phyloP scores from a whole-genome alignment of 2,329 filamentous ascomycete genomes.

The Teratosphaeria pseudoeucalypti region DNA sequence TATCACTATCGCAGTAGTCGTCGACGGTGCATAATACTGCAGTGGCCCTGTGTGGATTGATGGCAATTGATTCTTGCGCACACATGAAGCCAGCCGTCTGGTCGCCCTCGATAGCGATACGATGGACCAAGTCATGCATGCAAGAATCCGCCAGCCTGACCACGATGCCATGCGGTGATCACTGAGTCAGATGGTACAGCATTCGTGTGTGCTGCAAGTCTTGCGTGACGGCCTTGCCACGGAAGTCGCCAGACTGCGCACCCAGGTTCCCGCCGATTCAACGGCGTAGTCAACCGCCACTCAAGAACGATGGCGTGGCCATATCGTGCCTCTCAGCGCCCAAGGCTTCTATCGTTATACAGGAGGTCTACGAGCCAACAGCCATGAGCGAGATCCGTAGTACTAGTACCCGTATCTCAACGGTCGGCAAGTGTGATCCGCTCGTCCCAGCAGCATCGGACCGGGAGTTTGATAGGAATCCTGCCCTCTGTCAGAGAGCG shows the following conservation, averaged over 20 bases:
- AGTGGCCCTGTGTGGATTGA: neutral
- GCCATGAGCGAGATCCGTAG: neutral
- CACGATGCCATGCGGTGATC: no score
- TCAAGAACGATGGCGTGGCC: no score
- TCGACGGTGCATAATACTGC: neutral
- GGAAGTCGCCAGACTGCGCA: no score
- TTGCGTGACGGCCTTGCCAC: no score
- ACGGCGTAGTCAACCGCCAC: no score
- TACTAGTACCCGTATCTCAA: neutral
- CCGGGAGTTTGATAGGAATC: neutral
- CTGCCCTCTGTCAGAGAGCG: neutral
- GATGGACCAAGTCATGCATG: neutral
- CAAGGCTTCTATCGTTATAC: no score
- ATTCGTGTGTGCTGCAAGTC: no score
- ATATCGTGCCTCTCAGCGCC: no score
- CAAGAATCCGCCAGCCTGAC: no score
- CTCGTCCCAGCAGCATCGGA: neutral
- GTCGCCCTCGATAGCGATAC: neutral
- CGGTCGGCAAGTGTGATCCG: neutral
- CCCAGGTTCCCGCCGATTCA: no score
- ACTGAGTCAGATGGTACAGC: no score
- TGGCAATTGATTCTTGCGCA: neutral
- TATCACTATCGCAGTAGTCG: neutral
- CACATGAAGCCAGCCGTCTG: neutral
- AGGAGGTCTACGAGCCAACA: neutral